Percentiles rank a stretch among this genome's conserved stretches.
These are phyloP conservation scores for Ogataea nonfermentans DNA, from an alignment of 805 yeast genomes.

Conservation along the genomic window DNA sequence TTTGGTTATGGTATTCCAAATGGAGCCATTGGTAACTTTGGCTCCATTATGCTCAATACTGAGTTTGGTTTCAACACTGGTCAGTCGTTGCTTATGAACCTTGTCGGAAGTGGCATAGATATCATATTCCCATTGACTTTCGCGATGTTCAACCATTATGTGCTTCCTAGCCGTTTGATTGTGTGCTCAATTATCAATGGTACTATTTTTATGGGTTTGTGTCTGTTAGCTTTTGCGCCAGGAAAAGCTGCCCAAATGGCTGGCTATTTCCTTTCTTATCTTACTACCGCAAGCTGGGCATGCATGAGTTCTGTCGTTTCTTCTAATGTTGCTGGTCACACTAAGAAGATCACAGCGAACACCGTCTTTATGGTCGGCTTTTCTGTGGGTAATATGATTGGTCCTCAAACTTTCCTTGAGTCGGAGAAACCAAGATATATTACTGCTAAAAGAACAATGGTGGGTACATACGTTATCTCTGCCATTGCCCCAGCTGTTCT, in stretches of 20 bases:
- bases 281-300: constrained; percentile 26
- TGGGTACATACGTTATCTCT: constrained; percentile 18
- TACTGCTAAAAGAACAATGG: constrained; percentile 41
- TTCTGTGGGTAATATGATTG: constrained; percentile 54
- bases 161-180: constrained; percentile 26
- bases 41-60: constrained; percentile 39
- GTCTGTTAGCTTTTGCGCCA: constrained; percentile 33
- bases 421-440: constrained; percentile 43
- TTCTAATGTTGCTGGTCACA: constrained; percentile 54
- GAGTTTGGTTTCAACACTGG: constrained; percentile 29
- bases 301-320: constrained; percentile 37
- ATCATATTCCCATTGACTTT: constrained; percentile 31
- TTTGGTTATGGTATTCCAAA: constrained; percentile 49
- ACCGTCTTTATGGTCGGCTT: constrained; percentile 46
- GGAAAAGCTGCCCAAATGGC: constrained; percentile 25
- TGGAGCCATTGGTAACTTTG: constrained; percentile 51
- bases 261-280: constrained; percentile 25
- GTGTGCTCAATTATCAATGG: constrained; percentile 23
- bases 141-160: constrained; percentile 27
- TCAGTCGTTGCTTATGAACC: constrained; percentile 34
- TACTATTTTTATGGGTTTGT: constrained; percentile 29
- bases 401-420: constrained; percentile 50
- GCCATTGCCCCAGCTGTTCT: constrained; percentile 13
- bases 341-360: constrained; percentile 49
- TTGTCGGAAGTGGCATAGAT: constrained; percentile 37